phyloP scores from a whole-genome alignment of 768 basidiomycete genomes.

The Lactifluus hygrophoroides region DNA sequence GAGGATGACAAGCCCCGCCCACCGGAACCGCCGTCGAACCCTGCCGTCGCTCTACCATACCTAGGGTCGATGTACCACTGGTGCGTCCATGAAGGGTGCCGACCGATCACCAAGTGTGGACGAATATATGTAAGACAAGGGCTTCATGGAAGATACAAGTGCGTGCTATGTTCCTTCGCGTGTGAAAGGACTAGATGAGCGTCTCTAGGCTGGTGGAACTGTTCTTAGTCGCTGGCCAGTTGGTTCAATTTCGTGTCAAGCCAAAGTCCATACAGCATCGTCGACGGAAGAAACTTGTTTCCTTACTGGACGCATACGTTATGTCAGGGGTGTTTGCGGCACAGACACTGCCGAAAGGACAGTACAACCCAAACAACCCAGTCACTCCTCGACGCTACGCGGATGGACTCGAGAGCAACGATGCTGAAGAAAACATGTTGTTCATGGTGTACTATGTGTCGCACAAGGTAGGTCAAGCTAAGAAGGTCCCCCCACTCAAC shows the following conservation, averaged over 20 bases:
- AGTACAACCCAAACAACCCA: constrained; percentile 47
- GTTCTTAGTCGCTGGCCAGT: constrained; percentile 64
- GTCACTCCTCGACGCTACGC: constrained; percentile 66
- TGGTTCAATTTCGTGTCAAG: constrained; percentile 64
- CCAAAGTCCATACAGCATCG: constrained; percentile 49
- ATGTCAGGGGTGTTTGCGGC: constrained; percentile 82
- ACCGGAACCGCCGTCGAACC: constrained; percentile 41
- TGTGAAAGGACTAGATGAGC: background rate
- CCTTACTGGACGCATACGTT: constrained; percentile 68
- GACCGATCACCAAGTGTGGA: constrained; percentile 63
- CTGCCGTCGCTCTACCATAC: constrained; percentile 46
- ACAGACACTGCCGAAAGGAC: constrained; percentile 51
- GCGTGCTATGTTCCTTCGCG: constrained; percentile 24
- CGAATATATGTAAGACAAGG: constrained; percentile 67
- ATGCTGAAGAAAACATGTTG: constrained; percentile 79
- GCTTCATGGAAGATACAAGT: constrained; percentile 72
- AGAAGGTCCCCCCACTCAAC: constrained; percentile 40
- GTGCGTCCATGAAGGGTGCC: constrained; percentile 79
- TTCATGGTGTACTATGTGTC: constrained; percentile 72
- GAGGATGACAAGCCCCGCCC: constrained; percentile 35
- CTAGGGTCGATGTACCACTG: constrained; percentile 71
- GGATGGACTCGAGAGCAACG: constrained; percentile 84
- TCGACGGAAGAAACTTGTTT: constrained; percentile 45
- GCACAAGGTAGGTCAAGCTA: constrained; percentile 17
- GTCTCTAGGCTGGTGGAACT: constrained; percentile 53